Conservation (phyloP, 176 grass and related monocot species). For the Rhipidocladum racemiflorum region DNA sequence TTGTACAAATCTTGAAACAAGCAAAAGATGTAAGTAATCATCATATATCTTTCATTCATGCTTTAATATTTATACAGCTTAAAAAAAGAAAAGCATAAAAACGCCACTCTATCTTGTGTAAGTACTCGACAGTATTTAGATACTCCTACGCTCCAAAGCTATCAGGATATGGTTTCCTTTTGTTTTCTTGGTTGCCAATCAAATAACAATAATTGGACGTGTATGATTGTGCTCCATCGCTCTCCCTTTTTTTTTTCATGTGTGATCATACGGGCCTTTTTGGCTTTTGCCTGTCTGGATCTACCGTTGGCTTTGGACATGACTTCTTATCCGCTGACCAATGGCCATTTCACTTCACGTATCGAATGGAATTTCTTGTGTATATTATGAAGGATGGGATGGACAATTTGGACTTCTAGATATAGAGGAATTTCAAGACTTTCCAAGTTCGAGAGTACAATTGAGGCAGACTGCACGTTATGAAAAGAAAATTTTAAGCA, state of each 20-base stretch:
- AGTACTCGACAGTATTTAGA: background rate
- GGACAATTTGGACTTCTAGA: background rate
- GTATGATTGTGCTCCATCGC: slow-evolving; percentile 23
- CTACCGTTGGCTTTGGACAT: background rate
- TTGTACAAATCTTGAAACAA: too few species aligned
- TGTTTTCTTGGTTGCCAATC: slow-evolving; percentile 20
- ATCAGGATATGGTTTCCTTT: background rate
- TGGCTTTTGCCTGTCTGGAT: background rate
- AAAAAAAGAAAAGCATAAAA: too few species aligned
- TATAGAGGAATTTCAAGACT: background rate
- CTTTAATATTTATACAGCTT: too few species aligned
- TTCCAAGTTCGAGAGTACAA: background rate
- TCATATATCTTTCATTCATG: too few species aligned
- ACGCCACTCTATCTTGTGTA: too few species aligned
- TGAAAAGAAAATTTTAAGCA: background rate
- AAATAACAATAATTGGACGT: slow-evolving; percentile 21
- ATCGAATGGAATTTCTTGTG: background rate
- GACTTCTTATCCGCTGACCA: slow-evolving; percentile 17
- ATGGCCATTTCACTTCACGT: background rate
- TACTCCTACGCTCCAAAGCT: background rate
- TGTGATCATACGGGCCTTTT: background rate
- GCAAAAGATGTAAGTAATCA: too few species aligned
- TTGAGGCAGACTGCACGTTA: background rate
- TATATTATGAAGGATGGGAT: background rate
- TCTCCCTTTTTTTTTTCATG: background rate